Base-by-base conservation (phyloP, 331 rosid species). In the Malus hybrid region DNA sequence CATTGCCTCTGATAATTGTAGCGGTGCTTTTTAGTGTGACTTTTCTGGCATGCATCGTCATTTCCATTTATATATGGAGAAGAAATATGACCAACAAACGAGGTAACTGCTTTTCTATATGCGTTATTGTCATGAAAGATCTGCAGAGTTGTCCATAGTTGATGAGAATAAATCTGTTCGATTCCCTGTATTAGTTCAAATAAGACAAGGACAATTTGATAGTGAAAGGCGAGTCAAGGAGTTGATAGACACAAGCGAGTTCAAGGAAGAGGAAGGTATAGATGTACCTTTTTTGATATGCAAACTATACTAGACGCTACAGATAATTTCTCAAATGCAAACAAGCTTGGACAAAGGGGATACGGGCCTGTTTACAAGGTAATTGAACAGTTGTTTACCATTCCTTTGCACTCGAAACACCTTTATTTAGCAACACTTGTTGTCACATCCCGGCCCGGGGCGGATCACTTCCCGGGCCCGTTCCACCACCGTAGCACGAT, bases 291-390 rank as follows among this genome's bases (percentile, higher is more conserved):
- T 69, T 73, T 80, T 55, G 66, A 65, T 73, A 63, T 80, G 44
- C 69, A 73, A 56, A 77, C 63, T 31, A 73, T 84, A 36, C 42
- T 80, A 14, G 74, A 18, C 2, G 87, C 87, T n/a, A 84, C 82
- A 24, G 77, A 77, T 9, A 68, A 70, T 32, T 84, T 84, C 75
- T 73, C 82, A 12, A 76, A 55, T 31, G 74, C 29, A 44, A 80
- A 84, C 71, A 80, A 84, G 59, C 80, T 84, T 29, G 87, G 87
- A 65, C 75, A 75, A 65, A 84, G 87, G 9, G 87, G 87, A 11
- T 80, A 77, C 56, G 87, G 87, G 20, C 81, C 82, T 50, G 84
- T 84, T 66, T 84, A 84, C 73, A 80, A 84, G 82, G 82, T 84
- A 42, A 36, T 36, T 0, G 44, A 36, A 27, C 52, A 32, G 0